phyloP scores from a whole-genome alignment of 371 early-diverging fungal species.

The Zopfochytrium polystomum region DNA sequence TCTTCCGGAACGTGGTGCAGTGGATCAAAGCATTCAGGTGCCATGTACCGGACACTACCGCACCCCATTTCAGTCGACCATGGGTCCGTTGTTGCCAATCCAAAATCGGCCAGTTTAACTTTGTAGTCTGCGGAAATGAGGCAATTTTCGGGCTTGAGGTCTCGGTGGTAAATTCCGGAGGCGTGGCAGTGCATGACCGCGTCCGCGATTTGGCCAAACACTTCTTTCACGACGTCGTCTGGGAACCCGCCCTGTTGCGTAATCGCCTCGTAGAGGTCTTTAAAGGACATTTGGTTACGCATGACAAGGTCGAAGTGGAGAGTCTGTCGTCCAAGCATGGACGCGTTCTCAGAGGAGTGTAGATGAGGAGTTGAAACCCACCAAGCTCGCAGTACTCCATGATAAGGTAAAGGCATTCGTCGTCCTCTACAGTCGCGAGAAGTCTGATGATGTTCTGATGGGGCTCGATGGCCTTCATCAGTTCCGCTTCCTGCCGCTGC shows the following conservation, averaged over 20 bases:
- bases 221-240: no score
- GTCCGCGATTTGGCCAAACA: conserved; percentile 79
- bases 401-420: no score
- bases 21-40: no score
- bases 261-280: conserved; percentile 75
- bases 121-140: conserved; percentile 48
- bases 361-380: no score
- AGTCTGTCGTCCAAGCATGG: no score
- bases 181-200: conserved; percentile 79
- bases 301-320: conserved; percentile 22
- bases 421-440: no score
- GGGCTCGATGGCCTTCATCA: conserved; percentile 62
- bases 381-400: no score
- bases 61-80: conserved; percentile 81
- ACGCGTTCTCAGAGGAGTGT: no score
- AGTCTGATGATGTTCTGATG: no score
- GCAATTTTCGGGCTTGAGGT: conserved; percentile 91
- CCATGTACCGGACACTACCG: conserved; percentile 88
- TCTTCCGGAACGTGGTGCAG: conserved; percentile 49
- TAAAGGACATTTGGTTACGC: conserved; percentile 44
- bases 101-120: conserved; percentile 90
- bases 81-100: conserved; percentile 76
- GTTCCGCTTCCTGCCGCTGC: conserved; percentile 67
- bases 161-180: no score
- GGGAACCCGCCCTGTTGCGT: no score